phyloP scores from a whole-genome alignment of 78 protist genomes.

The Dictyostelium citrinum region DNA sequence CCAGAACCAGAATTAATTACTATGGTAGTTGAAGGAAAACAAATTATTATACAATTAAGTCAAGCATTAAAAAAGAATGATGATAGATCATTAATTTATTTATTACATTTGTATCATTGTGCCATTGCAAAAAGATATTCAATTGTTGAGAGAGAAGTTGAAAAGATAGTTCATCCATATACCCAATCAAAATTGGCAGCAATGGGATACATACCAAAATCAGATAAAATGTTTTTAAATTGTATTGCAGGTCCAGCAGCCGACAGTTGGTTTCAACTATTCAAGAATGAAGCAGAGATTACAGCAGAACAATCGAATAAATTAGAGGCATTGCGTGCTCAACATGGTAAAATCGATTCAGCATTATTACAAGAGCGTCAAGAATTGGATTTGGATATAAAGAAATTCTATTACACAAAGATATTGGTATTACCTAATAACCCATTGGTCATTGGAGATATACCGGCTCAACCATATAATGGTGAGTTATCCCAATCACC shows the following conservation, averaged over 20 bases:
- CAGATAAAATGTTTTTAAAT: constrained; percentile 36
- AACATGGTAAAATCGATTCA: constrained; percentile 7
- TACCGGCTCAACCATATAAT: constrained; percentile 6
- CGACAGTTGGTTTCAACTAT: constrained; percentile 46
- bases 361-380: constrained; percentile 18
- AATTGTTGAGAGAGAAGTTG: constrained; percentile 49
- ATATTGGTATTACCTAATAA: constrained; percentile 46
- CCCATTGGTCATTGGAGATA: constrained; percentile 15
- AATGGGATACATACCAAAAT: constrained; percentile 59
- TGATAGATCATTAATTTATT: constrained; percentile 45
- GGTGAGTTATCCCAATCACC: background rate
- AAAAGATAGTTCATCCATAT: constrained; percentile 67
- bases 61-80: constrained; percentile 66
- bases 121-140: constrained; percentile 64
- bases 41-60: constrained; percentile 51
- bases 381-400: constrained; percentile 47
- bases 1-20: constrained; percentile 71
- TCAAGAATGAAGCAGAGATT: constrained; percentile 37
- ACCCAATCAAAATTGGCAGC: constrained; percentile 51
- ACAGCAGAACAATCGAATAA: background rate
- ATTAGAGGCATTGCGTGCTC: constrained; percentile 36
- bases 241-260: constrained; percentile 39
- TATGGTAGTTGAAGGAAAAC: constrained; percentile 68
- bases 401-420: constrained; percentile 43
- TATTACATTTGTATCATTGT: constrained; percentile 43